phyloP scores from a whole-genome alignment of 352 stramenopile genomes.

The Globisporangium rhizosaccharum region DNA sequence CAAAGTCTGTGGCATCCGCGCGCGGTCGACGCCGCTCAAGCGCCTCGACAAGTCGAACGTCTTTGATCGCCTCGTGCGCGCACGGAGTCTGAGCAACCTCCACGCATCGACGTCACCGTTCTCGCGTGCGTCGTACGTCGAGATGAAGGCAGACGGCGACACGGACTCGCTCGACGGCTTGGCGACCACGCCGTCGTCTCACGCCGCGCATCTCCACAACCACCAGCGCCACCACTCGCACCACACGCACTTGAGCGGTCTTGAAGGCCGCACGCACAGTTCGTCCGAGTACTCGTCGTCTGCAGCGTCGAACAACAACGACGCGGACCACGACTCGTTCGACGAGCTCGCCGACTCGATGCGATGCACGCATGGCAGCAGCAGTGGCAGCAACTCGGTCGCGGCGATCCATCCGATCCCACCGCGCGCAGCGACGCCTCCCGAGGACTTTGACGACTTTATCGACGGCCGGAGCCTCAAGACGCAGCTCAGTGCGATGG shows the following conservation, averaged over 20 bases:
- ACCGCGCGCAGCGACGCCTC: conserved; percentile 7
- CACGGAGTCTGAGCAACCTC: conserved; percentile 49
- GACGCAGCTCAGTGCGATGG: conserved; percentile 47
- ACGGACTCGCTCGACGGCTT: conserved; percentile 17
- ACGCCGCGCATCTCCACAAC: neutral
- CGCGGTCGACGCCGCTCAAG: conserved; percentile 67
- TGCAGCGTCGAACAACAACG: conserved; percentile 14
- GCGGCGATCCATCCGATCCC: conserved; percentile 32
- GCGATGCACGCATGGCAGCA: conserved; percentile 15
- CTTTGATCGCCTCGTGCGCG: conserved; percentile 59
- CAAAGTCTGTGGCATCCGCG: conserved; percentile 75
- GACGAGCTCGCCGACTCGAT: conserved; percentile 15
- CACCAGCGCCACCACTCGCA: neutral
- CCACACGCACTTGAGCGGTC: neutral
- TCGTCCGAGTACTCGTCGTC: conserved; percentile 22
- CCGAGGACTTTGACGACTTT: conserved; percentile 57
- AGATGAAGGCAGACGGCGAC: conserved; percentile 26
- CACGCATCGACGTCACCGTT: conserved; percentile 26
- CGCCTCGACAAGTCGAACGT: conserved; percentile 48
- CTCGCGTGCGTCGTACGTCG: conserved; percentile 45
- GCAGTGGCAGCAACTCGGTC: conserved; percentile 2
- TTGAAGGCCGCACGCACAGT: conserved; percentile 18
- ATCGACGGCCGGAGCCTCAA: conserved; percentile 52
- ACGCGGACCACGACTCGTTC: conserved; percentile 25
- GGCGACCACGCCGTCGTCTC: conserved; percentile 1